Percentiles rank a stretch among this genome's conserved stretches.
These are phyloP conservation scores for Fusarium nisikadoi DNA, from an alignment of 2,329 filamentous ascomycete species.

Conservation along the genomic window DNA sequence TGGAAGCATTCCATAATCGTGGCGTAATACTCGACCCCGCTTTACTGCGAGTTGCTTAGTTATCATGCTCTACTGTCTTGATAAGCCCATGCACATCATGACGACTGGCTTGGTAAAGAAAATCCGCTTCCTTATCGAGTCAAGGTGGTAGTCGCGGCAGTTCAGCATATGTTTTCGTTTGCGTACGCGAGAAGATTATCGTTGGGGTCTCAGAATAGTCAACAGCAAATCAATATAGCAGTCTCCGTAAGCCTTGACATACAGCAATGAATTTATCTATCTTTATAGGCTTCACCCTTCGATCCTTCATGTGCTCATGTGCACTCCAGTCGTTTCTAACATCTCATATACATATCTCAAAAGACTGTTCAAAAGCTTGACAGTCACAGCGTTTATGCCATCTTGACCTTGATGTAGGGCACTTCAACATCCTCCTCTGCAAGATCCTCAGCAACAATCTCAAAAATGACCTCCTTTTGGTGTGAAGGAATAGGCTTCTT, in stretches of 20 bases:
- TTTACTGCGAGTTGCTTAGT: conserved; percentile 38
- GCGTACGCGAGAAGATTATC: background rate
- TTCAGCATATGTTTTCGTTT: background rate
- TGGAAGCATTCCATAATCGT: conserved; percentile 41
- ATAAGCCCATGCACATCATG: conserved; percentile 36
- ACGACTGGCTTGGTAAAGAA: conserved; percentile 21
- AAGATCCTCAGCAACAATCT: conserved; percentile 90
- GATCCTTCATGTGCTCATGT: conserved; percentile 26
- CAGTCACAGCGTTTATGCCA: conserved; percentile 51
- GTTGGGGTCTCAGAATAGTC: background rate
- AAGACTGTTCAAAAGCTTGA: background rate
- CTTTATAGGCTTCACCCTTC: conserved; percentile 30
- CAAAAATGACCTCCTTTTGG: conserved; percentile 95
- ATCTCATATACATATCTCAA: conserved; percentile 23
- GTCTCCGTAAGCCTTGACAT: background rate
- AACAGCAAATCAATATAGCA: background rate
- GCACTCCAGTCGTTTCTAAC: conserved; percentile 23
- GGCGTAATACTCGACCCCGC: conserved; percentile 42
- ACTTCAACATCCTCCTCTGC: conserved; percentile 95
- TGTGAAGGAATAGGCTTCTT: conserved; percentile 92
- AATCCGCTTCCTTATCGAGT: background rate
- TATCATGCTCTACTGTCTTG: conserved; percentile 24
- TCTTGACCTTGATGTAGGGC: conserved; percentile 92
- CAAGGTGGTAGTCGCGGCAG: background rate
- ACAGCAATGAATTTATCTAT: conserved; percentile 34